phyloP scores from a whole-genome alignment of 495 filamentous ascomycete genomes.

The Aspergillus bridgeri region DNA sequence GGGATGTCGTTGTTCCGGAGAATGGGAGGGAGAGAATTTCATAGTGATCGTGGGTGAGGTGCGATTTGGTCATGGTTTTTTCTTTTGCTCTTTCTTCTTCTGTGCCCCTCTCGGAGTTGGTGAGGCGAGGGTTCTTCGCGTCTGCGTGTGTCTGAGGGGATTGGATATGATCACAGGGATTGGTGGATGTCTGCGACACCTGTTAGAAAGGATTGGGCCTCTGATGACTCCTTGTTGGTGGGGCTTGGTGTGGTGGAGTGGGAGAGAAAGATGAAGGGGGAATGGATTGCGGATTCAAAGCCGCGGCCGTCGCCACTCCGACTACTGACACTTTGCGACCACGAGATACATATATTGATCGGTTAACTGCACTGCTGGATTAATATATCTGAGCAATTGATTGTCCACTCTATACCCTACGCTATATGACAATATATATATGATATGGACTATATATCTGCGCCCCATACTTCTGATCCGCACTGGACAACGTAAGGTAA shows the following conservation, averaged over 20 bases:
- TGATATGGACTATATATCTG: no score
- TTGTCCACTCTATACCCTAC: no score
- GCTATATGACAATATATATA: no score
- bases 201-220: not conserved
- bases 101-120: not conserved
- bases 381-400: no score
- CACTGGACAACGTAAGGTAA: not conserved
- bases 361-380: not conserved
- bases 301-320: no score
- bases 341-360: not conserved
- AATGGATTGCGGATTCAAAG: not conserved
- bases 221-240: not conserved
- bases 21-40: constrained; percentile 51
- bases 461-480: no score
- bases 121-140: not conserved
- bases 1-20: constrained; percentile 13
- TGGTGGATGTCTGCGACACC: not conserved
- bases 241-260: not conserved
- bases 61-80: constrained; percentile 25
- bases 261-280: no score
- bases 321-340: not conserved
- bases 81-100: not conserved
- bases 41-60: constrained; percentile 41
- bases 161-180: not conserved
- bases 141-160: not conserved